Conservation (phyloP, 2,329 filamentous ascomycete genomes). For the Xylariaceae sp. region DNA sequence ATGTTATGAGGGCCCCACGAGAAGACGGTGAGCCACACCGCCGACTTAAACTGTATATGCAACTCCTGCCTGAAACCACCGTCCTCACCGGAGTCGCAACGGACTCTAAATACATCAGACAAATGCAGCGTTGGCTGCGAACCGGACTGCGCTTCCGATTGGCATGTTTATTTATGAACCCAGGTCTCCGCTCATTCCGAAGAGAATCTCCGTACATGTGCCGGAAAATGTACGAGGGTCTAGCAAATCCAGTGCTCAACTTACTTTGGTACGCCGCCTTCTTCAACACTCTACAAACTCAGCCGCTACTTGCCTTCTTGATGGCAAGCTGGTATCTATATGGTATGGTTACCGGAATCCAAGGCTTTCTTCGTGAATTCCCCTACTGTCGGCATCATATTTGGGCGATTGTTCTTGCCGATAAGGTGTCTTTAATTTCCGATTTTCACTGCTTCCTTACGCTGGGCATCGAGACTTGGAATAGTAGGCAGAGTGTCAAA, state of each 20-base stretch:
- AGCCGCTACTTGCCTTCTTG: conserved; percentile 7
- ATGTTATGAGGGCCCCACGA: conserved; percentile 5
- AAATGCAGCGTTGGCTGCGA: conserved; percentile 26
- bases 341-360: conserved; percentile 5
- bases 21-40: background rate
- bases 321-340: conserved; percentile 14
- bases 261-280: conserved; percentile 14
- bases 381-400: conserved; percentile 17
- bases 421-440: conserved; percentile 17
- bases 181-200: conserved; percentile 9
- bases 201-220: conserved; percentile 15
- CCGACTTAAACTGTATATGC: conserved; percentile 24
- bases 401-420: conserved; percentile 19
- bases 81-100: conserved; percentile 21
- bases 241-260: conserved; percentile 15
- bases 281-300: conserved; percentile 3
- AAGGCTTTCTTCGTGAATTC: conserved; percentile 9
- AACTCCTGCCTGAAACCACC: conserved; percentile 21
- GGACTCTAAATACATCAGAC: conserved; percentile 15
- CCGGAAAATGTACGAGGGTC: conserved; percentile 20
- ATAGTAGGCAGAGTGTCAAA: background rate
- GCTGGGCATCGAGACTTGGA: conserved; percentile 14
- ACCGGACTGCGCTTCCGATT: conserved; percentile 19
- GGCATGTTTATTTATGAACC: conserved; percentile 16
- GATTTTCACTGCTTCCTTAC: conserved; percentile 22